Percentiles rank a stretch among this genome's conserved stretches.
Conservation (phyloP, 1,139 yeast species). For the Hansenula lynferdii region DNA sequence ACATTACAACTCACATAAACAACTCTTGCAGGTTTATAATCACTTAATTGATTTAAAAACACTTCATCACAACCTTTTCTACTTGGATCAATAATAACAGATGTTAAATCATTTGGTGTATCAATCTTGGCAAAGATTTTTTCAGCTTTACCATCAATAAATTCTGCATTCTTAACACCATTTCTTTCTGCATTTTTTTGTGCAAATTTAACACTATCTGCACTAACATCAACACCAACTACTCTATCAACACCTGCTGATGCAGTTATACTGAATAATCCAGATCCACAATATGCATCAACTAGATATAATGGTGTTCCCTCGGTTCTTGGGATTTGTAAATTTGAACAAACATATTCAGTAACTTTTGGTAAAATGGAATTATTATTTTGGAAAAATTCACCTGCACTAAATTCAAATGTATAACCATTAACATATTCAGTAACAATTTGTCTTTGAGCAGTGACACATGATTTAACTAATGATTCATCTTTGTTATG, state of each 20-base stretch:
- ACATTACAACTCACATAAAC: slow-evolving; percentile 96
- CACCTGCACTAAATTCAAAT: slow-evolving; percentile 89
- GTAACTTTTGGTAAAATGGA: slow-evolving; percentile 84
- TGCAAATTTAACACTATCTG: slow-evolving; percentile 89
- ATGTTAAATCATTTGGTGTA: slow-evolving; percentile 67
- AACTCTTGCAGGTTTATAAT: slow-evolving; percentile 76
- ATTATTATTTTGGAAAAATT: slow-evolving; percentile 94
- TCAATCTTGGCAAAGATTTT: slow-evolving; percentile 76
- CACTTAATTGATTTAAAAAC: slow-evolving; percentile 79
- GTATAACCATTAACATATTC: slow-evolving; percentile 72
- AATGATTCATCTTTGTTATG: slow-evolving; percentile 25
- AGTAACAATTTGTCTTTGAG: slow-evolving; percentile 71
- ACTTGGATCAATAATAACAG: slow-evolving; percentile 94
- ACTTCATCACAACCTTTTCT: slow-evolving; percentile 93
- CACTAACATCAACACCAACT: slow-evolving; percentile 92
- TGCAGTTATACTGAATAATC: slow-evolving; percentile 85
- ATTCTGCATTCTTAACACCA: slow-evolving; percentile 69
- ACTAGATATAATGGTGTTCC: slow-evolving; percentile 55
- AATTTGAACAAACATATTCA: slow-evolving; percentile 68
- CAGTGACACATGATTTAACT: slow-evolving; percentile 48
- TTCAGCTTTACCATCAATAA: slow-evolving; percentile 91
- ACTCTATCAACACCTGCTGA: slow-evolving; percentile 75
- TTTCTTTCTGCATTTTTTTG: slow-evolving; percentile 73
- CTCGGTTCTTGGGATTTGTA: slow-evolving; percentile 37
- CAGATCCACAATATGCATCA: slow-evolving; percentile 98